These are phyloP conservation scores for Phellopilus nigrolimitatus DNA, from an alignment of 1,284 basidiomycete species.

Conservation along the genomic window DNA sequence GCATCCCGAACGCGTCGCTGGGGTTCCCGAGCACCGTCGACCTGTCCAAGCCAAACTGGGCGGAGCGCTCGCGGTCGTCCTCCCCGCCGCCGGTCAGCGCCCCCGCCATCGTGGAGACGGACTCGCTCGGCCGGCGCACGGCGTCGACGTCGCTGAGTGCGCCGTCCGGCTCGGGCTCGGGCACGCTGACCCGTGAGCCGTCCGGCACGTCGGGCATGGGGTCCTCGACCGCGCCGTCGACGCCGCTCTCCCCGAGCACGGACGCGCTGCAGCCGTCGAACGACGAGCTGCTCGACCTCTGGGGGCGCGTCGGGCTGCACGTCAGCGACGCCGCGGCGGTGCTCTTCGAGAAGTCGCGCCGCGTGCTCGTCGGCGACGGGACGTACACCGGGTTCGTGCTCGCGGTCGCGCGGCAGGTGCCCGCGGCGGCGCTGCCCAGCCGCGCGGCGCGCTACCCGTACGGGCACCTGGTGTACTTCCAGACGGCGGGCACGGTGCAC, in stretches of 20 bases:
- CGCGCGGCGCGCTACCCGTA: conserved; percentile 39
- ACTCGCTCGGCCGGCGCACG: too few species aligned
- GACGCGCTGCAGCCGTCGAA: conserved; percentile 27
- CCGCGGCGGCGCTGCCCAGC: conserved; percentile 41
- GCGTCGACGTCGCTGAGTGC: too few species aligned
- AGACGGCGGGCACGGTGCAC: conserved; percentile 62
- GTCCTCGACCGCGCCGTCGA: neutral
- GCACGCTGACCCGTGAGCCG: too few species aligned
- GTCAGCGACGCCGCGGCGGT: conserved; percentile 65
- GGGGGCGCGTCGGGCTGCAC: conserved; percentile 69
- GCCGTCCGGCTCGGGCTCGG: too few species aligned
- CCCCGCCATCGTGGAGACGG: neutral
- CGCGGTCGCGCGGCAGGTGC: conserved; percentile 57
- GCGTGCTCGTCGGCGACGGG: conserved; percentile 75
- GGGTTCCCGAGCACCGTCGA: conserved; percentile 18
- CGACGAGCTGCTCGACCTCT: conserved; percentile 67
- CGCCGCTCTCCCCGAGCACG: conserved; percentile 19
- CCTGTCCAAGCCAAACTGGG: conserved; percentile 39
- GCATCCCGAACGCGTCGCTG: conserved; percentile 14
- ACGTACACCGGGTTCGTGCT: conserved; percentile 74
- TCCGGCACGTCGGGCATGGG: too few species aligned
- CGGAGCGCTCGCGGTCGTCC: conserved; percentile 40
- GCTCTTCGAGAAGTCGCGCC: conserved; percentile 71
- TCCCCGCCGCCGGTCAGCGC: neutral
- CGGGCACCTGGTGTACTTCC: conserved; percentile 73